A percentile compares a stretch with the other conserved stretches of the same genome.
These are phyloP conservation scores for Scheffersomyces quercinus DNA, from an alignment of 1,139 yeast genomes.

Conservation along the genomic window DNA sequence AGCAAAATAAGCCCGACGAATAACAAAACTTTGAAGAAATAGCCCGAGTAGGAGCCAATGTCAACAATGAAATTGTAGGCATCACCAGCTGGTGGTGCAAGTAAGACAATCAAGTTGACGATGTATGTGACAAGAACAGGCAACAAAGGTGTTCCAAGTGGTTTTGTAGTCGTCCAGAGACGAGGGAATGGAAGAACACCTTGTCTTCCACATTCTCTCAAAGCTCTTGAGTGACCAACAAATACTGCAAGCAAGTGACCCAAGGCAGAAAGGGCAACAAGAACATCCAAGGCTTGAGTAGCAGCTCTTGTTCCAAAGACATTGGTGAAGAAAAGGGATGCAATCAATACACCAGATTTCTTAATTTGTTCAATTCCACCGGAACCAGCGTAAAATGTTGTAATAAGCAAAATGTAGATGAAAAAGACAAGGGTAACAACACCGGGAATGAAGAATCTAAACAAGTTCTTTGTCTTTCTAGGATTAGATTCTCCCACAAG, in stretches of 20 bases:
- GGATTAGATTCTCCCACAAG: slow-evolving; percentile 41
- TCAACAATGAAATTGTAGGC: slow-evolving; percentile 45
- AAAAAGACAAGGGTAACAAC: slow-evolving; percentile 34
- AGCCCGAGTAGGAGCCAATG: slow-evolving; percentile 32
- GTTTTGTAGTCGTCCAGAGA: slow-evolving; percentile 43
- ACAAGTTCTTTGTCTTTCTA: slow-evolving; percentile 28
- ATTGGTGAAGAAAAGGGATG: slow-evolving; percentile 33
- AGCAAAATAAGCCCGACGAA: slow-evolving; percentile 36
- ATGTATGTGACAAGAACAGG: slow-evolving; percentile 38
- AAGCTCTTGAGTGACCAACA: slow-evolving; percentile 40
- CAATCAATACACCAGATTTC: slow-evolving; percentile 30
- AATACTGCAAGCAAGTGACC: slow-evolving; percentile 44
- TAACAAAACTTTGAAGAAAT: slow-evolving; percentile 36
- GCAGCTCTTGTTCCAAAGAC: slow-evolving; percentile 36
- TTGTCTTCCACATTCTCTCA: slow-evolving; percentile 50
- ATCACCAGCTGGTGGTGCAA: slow-evolving; percentile 49
- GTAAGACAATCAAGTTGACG: slow-evolving; percentile 37
- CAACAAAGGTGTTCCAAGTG: slow-evolving; percentile 44
- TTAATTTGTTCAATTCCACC: slow-evolving; percentile 29
- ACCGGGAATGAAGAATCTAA: slow-evolving; percentile 33
- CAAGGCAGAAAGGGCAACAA: slow-evolving; percentile 44
- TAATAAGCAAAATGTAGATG: slow-evolving; percentile 35
- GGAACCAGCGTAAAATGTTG: slow-evolving; percentile 40
- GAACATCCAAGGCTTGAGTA: slow-evolving; percentile 30
- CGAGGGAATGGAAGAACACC: slow-evolving; percentile 44